Evolutionary conservation across 768 basidiomycete species (phyloP).

Genomic region (Exsudoporus frostii): DNA sequence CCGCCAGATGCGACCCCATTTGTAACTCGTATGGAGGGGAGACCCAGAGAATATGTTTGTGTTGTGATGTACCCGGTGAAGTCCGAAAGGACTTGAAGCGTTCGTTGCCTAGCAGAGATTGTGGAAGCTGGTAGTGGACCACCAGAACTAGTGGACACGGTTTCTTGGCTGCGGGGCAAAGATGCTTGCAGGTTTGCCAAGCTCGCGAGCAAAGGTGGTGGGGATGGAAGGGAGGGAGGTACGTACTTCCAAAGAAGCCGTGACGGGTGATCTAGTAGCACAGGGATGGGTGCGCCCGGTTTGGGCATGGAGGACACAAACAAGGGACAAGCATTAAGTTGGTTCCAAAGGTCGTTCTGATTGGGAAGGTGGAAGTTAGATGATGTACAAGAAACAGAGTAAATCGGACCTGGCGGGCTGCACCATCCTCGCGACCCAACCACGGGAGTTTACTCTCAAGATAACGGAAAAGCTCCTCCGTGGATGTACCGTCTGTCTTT

Average conservation of each 20-base stretch:
- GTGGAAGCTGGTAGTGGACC: slow-evolving; percentile 6
- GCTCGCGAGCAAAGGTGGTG: slow-evolving; percentile 29
- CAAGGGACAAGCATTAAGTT: slow-evolving; percentile 46
- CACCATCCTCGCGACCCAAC: slow-evolving; percentile 51
- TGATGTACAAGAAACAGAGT: not conserved
- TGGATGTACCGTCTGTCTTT: slow-evolving; percentile 41
- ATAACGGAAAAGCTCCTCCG: slow-evolving; percentile 57
- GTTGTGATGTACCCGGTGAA: slow-evolving; percentile 79
- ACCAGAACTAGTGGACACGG: slow-evolving; percentile 9
- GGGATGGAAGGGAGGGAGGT: slow-evolving; percentile 26
- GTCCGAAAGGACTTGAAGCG: slow-evolving; percentile 63
- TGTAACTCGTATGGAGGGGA: slow-evolving; percentile 14
- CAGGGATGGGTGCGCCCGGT: not conserved
- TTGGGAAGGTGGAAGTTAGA: not conserved
- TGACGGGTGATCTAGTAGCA: slow-evolving; percentile 18
- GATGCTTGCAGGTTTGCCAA: slow-evolving; percentile 19
- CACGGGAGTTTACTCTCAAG: slow-evolving; percentile 59
- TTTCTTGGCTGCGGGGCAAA: slow-evolving; percentile 20
- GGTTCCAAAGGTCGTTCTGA: slow-evolving; percentile 57
- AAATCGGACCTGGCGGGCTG: slow-evolving; percentile 49
- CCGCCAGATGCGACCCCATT: slow-evolving; percentile 17
- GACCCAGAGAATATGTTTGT: slow-evolving; percentile 52
- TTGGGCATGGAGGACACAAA: slow-evolving; percentile 41
- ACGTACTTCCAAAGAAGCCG: slow-evolving; percentile 38
- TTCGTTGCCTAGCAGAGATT: slow-evolving; percentile 50